Evolutionary conservation across 2,329 filamentous ascomycete genomes (phyloP), one percentile per base, ranked within the genome.

Genomic region (Colletotrichum filicis): DNA sequence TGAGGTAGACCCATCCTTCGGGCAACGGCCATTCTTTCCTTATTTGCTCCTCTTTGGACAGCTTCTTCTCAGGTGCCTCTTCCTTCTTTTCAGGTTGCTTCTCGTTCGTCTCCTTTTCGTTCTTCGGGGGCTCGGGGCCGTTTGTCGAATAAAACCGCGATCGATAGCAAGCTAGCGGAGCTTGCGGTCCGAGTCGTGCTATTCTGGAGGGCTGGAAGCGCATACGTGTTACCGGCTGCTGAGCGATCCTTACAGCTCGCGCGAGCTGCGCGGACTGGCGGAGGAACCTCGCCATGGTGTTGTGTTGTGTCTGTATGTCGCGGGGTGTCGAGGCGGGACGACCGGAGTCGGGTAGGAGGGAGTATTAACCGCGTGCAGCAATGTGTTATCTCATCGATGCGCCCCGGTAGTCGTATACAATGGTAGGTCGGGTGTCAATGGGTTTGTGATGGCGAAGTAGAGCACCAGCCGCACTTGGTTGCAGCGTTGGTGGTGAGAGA

Each of bases 201-300:
- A 80, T 74, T 22, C 78, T 74, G 28, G 83, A 77, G 14, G 80
- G 75, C 32, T 80, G 84, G 79, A 83, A 76, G 55, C 85, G 84
- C 74, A 85, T 83, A 79, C 87, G 85, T 67, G 88, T 82, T 74
- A 87, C 83, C 78, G 85, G 83, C 79, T 87, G 87, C 79, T 88
- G 84, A 76, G 87, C 87, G 76, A 88, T 84, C 82, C 88, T 88
- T 72, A 90, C 89, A 79, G 91, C 86, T 81, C 89, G 88, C 83
- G 90, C 89, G 80, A 93, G 84, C 82, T 90, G 89, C 85, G 90
- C 89, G 81, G 92, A 88, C 82, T 91, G 90, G 82, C 91, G 89
- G 77, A 93, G 84, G 79, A 92, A 85, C 79, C 90, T 89, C 81
- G 91, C 91, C 92, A 93, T 93, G 83, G 81, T 63, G 14, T 66